Conservation (phyloP, 2,329 filamentous ascomycete species). For the Diplodia intermedia region DNA sequence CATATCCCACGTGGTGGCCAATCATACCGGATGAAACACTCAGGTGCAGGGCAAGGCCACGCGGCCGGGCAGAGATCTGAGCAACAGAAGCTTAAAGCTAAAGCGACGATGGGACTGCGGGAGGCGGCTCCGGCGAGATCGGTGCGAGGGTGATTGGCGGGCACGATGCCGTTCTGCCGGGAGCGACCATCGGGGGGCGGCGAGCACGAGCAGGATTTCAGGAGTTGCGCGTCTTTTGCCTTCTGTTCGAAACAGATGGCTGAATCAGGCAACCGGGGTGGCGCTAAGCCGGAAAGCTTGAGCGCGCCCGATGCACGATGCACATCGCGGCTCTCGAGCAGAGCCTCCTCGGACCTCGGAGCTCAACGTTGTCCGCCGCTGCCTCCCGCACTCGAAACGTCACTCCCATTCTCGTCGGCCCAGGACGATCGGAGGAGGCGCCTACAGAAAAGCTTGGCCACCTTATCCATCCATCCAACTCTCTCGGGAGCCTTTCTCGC, state of each 20-base stretch:
- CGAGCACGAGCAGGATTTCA: slow-evolving; percentile 1
- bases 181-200: neutral
- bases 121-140: neutral
- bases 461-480: slow-evolving; percentile 15
- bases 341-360: slow-evolving; percentile 12
- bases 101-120: neutral
- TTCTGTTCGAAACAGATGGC: slow-evolving; percentile 1
- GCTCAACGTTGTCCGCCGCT: slow-evolving; percentile 6
- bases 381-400: neutral
- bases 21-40: neutral
- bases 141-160: slow-evolving; percentile 10
- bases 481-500: neutral
- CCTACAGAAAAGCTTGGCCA: slow-evolving; percentile 24
- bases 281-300: slow-evolving; percentile 25
- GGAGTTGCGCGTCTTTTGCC: slow-evolving; percentile 15
- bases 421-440: neutral
- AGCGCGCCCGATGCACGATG: too few species aligned
- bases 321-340: neutral
- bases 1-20: slow-evolving; percentile 13
- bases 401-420: neutral
- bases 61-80: neutral
- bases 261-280: neutral
- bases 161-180: neutral
- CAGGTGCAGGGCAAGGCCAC: neutral
- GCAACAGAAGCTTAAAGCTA: neutral